A percentile compares a stretch with the other conserved stretches of the same genome.
Evolutionary conservation across 768 basidiomycete species (phyloP).

Genomic region (Termitomyces sp.): DNA sequence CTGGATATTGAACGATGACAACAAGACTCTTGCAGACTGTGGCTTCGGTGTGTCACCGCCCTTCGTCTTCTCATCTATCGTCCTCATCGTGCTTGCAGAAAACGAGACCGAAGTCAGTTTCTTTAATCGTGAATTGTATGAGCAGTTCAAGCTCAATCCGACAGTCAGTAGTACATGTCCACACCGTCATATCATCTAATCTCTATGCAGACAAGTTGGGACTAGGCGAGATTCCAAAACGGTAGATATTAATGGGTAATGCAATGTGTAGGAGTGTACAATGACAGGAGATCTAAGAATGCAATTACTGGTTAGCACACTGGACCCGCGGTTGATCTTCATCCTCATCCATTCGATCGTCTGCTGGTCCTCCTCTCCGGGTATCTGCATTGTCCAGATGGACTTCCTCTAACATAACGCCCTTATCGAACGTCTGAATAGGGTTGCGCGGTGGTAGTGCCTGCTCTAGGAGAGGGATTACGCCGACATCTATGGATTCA

Average conservation of each 20-base stretch:
- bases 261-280: constrained; percentile 31
- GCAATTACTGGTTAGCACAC: constrained; percentile 81
- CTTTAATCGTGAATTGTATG: constrained; percentile 76
- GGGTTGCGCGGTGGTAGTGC: constrained; percentile 79
- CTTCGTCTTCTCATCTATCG: background rate
- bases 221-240: constrained; percentile 22
- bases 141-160: constrained; percentile 78
- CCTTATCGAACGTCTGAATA: constrained; percentile 63
- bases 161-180: constrained; percentile 40
- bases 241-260: constrained; percentile 28
- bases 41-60: constrained; percentile 61
- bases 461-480: constrained; percentile 70
- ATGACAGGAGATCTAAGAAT: constrained; percentile 23
- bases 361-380: constrained; percentile 46
- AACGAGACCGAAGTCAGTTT: constrained; percentile 96
- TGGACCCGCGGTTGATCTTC: constrained; percentile 90
- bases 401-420: constrained; percentile 75
- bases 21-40: constrained; percentile 55
- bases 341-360: constrained; percentile 93
- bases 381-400: constrained; percentile 75
- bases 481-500: constrained; percentile 61
- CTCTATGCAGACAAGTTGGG: constrained; percentile 38
- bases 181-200: background rate
- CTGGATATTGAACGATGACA: constrained; percentile 78
- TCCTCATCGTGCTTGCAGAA: constrained; percentile 41